These are phyloP conservation scores for Wickerhamiella brachini DNA, from an alignment of 805 yeast species.

Conservation along the genomic window DNA sequence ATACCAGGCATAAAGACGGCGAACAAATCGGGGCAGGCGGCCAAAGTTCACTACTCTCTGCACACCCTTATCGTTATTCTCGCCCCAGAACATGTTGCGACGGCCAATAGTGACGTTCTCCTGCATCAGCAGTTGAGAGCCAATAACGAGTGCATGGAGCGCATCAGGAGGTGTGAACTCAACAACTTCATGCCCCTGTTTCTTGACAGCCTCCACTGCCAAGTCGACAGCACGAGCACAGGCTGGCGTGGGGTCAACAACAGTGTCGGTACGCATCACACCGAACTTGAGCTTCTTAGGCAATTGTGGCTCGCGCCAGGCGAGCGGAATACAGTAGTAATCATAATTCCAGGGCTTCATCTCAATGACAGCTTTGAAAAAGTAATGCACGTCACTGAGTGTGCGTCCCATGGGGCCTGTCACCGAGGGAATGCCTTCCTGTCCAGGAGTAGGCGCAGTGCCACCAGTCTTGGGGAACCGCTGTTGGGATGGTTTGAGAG, in stretches of 20 bases:
- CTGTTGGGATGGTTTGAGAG: slow-evolving; percentile 36
- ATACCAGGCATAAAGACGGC: slow-evolving; percentile 25
- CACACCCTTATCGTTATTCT: slow-evolving; percentile 27
- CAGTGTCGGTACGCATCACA: slow-evolving; percentile 34
- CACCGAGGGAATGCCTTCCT: slow-evolving; percentile 30
- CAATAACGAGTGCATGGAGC: slow-evolving; percentile 45
- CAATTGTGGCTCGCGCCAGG: slow-evolving; percentile 34
- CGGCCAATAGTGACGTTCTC: slow-evolving; percentile 24
- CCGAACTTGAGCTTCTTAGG: slow-evolving; percentile 34
- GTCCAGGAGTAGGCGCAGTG: slow-evolving; percentile 30
- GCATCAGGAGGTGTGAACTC: slow-evolving; percentile 37
- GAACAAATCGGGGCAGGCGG: slow-evolving; percentile 25
- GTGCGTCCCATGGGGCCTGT: slow-evolving; percentile 31
- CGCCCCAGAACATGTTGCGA: slow-evolving; percentile 20
- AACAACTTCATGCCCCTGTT: slow-evolving; percentile 35
- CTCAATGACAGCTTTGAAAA: slow-evolving; percentile 33
- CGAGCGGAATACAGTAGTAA: slow-evolving; percentile 33
- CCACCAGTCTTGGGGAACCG: slow-evolving; percentile 34
- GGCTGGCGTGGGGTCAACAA: slow-evolving; percentile 38
- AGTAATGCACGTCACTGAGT: slow-evolving; percentile 36
- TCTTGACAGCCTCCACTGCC: slow-evolving; percentile 28
- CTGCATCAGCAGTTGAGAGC: slow-evolving; percentile 27
- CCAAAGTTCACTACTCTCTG: slow-evolving; percentile 21
- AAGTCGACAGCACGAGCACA: slow-evolving; percentile 29
- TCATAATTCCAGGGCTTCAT: slow-evolving; percentile 46